These are phyloP conservation scores for Zychaea mexicana DNA, from an alignment of 371 early-diverging fungal species.

Conservation along the genomic window DNA sequence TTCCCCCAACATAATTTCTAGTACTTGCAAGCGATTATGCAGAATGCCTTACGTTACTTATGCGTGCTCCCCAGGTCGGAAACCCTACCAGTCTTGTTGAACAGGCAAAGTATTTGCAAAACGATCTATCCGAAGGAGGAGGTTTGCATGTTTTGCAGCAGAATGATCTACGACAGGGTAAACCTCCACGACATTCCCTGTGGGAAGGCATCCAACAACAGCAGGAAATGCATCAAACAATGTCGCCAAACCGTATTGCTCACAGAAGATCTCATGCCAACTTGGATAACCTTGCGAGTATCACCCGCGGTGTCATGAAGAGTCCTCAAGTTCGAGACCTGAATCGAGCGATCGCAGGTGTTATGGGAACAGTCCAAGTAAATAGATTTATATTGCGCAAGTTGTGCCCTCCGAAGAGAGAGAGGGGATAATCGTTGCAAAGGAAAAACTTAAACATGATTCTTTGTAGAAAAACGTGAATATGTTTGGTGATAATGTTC, in stretches of 20 bases:
- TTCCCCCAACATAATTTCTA: conserved; percentile 17
- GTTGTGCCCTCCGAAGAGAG: too few species aligned
- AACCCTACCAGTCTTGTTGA: conserved; percentile 60
- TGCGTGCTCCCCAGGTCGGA: conserved; percentile 72
- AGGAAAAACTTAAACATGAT: not conserved
- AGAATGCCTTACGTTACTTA: conserved; percentile 71
- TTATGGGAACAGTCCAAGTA: conserved; percentile 58
- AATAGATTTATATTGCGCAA: too few species aligned
- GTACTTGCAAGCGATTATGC: conserved; percentile 80
- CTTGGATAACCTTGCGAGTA: conserved; percentile 31
- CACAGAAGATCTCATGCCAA: conserved; percentile 28
- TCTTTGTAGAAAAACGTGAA: conserved; percentile 49
- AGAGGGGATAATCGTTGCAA: not conserved
- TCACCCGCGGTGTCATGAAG: conserved; percentile 59
- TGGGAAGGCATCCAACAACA: conserved; percentile 26
- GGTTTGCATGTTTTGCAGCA: conserved; percentile 63
- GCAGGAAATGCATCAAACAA: conserved; percentile 1
- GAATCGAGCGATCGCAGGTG: conserved; percentile 64
- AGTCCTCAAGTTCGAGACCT: conserved; percentile 63
- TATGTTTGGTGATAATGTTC: conserved; percentile 39
- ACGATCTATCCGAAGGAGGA: conserved; percentile 45
- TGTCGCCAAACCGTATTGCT: conserved; percentile 10
- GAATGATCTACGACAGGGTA: conserved; percentile 55
- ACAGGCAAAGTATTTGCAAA: conserved; percentile 68
- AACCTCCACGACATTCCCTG: conserved; percentile 42